A percentile compares a stretch with the other conserved stretches of the same genome.
Conservation (phyloP, 257 asterid genomes). For the Verbena officinalis region DNA sequence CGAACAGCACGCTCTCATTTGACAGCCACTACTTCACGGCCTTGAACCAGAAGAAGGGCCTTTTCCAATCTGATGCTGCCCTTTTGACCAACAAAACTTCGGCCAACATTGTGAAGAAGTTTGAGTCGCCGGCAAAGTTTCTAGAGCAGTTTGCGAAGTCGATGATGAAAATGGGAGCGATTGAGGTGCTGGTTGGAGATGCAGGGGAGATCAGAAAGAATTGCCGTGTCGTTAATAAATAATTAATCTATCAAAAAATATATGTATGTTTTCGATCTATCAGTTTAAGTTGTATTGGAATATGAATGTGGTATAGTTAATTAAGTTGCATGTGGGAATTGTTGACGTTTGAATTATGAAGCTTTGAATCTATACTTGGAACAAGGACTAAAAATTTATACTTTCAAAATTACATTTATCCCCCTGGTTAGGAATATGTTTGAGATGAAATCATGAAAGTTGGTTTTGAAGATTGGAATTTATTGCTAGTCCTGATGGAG, state of each 20-base stretch:
- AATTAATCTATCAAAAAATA: neutral
- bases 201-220: slow-evolving; percentile 50
- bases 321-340: neutral
- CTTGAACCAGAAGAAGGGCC: slow-evolving; percentile 39
- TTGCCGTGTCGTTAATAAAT: slow-evolving; percentile 45
- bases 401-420: no score
- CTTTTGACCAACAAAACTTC: slow-evolving; percentile 38
- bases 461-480: no score
- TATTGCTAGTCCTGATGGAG: no score
- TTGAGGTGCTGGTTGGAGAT: slow-evolving; percentile 44
- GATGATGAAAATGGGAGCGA: slow-evolving; percentile 61
- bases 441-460: no score
- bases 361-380: no score
- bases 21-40: slow-evolving; percentile 43
- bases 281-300: neutral
- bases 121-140: slow-evolving; percentile 31
- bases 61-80: slow-evolving; percentile 59
- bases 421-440: no score
- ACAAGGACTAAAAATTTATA: no score
- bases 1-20: slow-evolving; percentile 43
- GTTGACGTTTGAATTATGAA: no score
- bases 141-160: slow-evolving; percentile 39
- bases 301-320: neutral
- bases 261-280: neutral
- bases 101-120: slow-evolving; percentile 22